Evolutionary conservation across 139 green algal species (phyloP).

Genomic region (Chlorella ohadii): DNA sequence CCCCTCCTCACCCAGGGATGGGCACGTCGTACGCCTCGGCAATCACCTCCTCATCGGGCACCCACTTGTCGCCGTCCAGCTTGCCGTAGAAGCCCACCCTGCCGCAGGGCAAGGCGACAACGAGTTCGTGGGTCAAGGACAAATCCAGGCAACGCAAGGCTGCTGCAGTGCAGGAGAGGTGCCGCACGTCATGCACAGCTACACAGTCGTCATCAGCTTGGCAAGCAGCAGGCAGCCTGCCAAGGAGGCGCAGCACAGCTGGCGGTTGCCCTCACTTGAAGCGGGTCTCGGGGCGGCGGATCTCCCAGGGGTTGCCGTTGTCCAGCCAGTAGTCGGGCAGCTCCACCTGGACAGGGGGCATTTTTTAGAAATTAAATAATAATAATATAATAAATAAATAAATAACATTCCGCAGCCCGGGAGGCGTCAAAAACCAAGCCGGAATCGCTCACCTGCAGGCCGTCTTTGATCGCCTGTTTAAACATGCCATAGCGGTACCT

Average conservation of each 20-base stretch:
- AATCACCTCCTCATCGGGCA: conserved; percentile 74
- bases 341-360: conserved; percentile 86
- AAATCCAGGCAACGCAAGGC: no score
- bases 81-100: conserved; percentile 80
- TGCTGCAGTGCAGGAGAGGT: no score
- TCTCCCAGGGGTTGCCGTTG: conserved; percentile 92
- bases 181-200: no score
- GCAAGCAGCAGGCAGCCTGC: no score
- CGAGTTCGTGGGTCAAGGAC: no score
- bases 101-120: not conserved
- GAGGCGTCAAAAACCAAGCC: no score
- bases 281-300: conserved; percentile 65
- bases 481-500: conserved; percentile 99
- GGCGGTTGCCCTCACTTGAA: conserved; percentile 52
- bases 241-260: no score
- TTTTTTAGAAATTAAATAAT: no score
- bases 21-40: conserved; percentile 95
- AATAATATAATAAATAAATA: no score
- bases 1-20: conserved; percentile 77
- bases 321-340: conserved; percentile 96
- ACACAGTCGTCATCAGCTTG: no score
- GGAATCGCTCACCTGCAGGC: conserved; percentile 7
- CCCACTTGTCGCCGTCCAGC: conserved; percentile 67
- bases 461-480: conserved; percentile 67
- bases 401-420: no score